Conservation (phyloP, 2,329 filamentous ascomycete genomes). For the Sarocladium brachiariae region DNA sequence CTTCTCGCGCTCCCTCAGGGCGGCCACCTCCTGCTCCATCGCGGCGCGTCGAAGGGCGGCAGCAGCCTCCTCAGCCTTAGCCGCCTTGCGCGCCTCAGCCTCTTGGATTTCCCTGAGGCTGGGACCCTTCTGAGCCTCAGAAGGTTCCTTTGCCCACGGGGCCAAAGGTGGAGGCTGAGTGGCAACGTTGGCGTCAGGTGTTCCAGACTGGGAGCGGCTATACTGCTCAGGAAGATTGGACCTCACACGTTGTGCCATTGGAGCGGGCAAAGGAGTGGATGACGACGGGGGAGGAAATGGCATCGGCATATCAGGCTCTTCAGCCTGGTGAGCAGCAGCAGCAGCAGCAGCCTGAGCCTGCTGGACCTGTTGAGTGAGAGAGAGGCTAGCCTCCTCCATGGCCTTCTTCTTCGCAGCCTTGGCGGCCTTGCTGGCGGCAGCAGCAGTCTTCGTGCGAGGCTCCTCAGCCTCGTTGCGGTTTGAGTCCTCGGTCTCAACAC, state of each 20-base stretch:
- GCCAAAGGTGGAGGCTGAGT: conserved; percentile 65
- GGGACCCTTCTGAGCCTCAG: conserved; percentile 70
- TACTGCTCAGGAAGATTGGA: conserved; percentile 77
- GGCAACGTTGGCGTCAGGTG: conserved; percentile 44
- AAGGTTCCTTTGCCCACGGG: conserved; percentile 88
- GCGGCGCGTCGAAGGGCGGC: conserved; percentile 69
- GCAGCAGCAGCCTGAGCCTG: conserved; percentile 55
- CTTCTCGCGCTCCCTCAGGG: conserved; percentile 53
- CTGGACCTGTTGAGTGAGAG: conserved; percentile 77
- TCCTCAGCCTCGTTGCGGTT: background rate
- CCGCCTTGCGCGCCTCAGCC: conserved; percentile 86
- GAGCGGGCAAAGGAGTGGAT: conserved; percentile 77
- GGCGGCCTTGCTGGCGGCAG: background rate
- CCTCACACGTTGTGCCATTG: conserved; percentile 75
- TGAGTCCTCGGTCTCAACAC: conserved; percentile 17
- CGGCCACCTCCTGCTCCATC: conserved; percentile 70
- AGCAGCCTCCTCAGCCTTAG: conserved; percentile 77
- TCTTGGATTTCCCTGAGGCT: conserved; percentile 97
- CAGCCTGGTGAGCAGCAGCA: conserved; percentile 39
- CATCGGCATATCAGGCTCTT: conserved; percentile 61
- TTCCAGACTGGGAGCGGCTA: conserved; percentile 67
- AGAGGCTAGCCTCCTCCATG: conserved; percentile 39
- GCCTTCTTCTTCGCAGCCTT: conserved; percentile 21
- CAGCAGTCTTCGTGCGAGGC: background rate
- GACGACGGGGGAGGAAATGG: conserved; percentile 67